Evolutionary conservation across 2,329 filamentous ascomycete species (phyloP), one percentile per base, ranked within the genome.

Genomic region (Westerdykella ornata): DNA sequence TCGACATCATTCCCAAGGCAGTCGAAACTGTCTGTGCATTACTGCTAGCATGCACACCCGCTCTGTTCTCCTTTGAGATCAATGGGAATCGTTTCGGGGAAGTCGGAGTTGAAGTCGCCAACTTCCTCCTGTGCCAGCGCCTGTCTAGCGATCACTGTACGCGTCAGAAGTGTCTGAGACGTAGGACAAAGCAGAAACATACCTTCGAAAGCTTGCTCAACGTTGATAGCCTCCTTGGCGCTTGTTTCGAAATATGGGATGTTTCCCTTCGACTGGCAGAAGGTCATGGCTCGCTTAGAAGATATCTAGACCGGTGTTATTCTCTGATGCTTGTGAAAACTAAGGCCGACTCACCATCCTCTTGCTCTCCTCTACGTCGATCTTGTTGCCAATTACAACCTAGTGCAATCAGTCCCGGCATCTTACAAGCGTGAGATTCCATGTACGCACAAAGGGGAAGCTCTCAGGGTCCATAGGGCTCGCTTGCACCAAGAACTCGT

Each of bases 171-270:
- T 14, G 14, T 20, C 3, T 14, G 6, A 38, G 6, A 29, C 12
- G 22, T 4, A 38, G 22, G 18, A 14, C 8, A 8, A 8, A 15
- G 15, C 15, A 28, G 3, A 20, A 22, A 17, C 62, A 53, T 62
- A 79, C 77, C 75, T 63, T 80, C 77, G 53, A 87, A 87, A 35
- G 83, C 83, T 63, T 86, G 88, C 70, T 98, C 92, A 33, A 98
- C 92, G 63, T 98, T 98, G 70, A 96, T 85, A 46, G 90, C 92
- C 69, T 98, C 92, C 74, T 98, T 98, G 46, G 92, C 92, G 69
- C 89, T 96, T 14, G 92, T 98, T 79, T 98, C 92, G 62, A 98
- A 98, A 70, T 98, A 98, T 14, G 92, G 92, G 52, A 98, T 96
- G 45, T 88, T 88, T 36, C 90, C 90, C 71, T 97, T 96, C 43